These are phyloP conservation scores for Tricholoma saponaceum DNA, from an alignment of 768 basidiomycete genomes.

Conservation along the genomic window DNA sequence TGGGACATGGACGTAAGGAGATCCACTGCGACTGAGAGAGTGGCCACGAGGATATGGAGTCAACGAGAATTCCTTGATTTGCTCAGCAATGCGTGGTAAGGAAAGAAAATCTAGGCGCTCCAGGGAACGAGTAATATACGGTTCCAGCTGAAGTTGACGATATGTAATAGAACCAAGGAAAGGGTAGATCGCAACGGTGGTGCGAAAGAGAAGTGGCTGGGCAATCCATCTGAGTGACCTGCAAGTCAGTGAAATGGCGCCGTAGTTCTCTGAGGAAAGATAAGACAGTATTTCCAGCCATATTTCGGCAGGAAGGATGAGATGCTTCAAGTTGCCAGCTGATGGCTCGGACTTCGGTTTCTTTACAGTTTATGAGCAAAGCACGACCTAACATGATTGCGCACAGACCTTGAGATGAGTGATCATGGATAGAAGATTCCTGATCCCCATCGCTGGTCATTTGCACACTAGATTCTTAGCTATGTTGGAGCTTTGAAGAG, in stretches of 20 bases:
- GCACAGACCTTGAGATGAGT: background rate
- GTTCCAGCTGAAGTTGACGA: conserved; percentile 10
- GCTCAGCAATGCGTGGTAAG: conserved; percentile 5
- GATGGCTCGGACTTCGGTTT: background rate
- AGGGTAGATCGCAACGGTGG: conserved; percentile 13
- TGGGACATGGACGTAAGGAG: conserved; percentile 12
- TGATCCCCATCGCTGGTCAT: background rate
- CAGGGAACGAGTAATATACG: conserved; percentile 11
- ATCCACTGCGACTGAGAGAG: conserved; percentile 9
- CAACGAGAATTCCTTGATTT: conserved; percentile 12
- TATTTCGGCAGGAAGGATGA: conserved; percentile 16
- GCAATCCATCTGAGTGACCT: conserved; percentile 12
- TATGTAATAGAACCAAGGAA: conserved; percentile 17
- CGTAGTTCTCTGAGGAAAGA: conserved; percentile 3
- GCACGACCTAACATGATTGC: background rate
- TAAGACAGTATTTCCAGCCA: conserved; percentile 16
- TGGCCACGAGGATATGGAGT: conserved; percentile 16
- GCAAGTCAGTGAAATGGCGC: conserved; percentile 9
- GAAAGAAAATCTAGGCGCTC: conserved; percentile 13
- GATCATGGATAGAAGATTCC: no score
- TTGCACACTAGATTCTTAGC: background rate
- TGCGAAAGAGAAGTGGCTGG: conserved; percentile 13
- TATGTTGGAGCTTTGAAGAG: no score
- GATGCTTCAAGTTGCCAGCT: background rate
- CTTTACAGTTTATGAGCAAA: background rate